phyloP scores from a whole-genome alignment of 1,139 yeast genomes.

The Pichia sp. region DNA sequence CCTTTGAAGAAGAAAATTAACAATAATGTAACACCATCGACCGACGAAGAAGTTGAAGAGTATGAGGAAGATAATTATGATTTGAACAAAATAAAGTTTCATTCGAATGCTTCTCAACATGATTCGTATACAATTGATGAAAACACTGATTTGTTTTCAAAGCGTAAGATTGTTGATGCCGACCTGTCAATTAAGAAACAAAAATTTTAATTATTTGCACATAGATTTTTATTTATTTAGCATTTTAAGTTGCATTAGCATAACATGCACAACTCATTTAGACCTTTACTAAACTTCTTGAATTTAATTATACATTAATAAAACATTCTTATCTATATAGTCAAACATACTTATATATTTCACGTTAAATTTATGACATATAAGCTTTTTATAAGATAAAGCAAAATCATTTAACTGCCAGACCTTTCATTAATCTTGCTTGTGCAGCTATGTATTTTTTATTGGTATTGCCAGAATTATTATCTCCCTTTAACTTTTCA shows the following conservation, averaged over 20 bases:
- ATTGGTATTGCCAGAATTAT: constrained; percentile 5
- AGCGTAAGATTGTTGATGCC: constrained; percentile 5
- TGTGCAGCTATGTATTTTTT: constrained; percentile 14
- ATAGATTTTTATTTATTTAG: background rate
- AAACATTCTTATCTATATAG: background rate
- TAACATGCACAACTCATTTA: background rate
- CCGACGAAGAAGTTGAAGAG: constrained; percentile 6
- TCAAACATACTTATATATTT: background rate
- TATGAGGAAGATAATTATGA: background rate
- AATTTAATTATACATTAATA: background rate
- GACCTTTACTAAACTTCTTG: background rate
- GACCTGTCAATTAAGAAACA: constrained; percentile 2
- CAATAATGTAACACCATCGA: background rate
- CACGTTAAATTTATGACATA: background rate
- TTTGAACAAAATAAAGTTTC: background rate
- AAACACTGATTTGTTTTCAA: background rate
- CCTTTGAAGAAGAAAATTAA: background rate
- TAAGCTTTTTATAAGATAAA: background rate
- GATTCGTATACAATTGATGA: background rate
- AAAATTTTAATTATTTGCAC: background rate
- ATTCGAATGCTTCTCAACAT: background rate
- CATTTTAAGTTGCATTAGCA: background rate
- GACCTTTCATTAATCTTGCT: constrained; percentile 8
- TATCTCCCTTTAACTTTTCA: constrained; percentile 32
- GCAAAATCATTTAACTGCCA: constrained; percentile 3